Conservation (phyloP, 306 rosid species). For the Lathyrus oleraceus region DNA sequence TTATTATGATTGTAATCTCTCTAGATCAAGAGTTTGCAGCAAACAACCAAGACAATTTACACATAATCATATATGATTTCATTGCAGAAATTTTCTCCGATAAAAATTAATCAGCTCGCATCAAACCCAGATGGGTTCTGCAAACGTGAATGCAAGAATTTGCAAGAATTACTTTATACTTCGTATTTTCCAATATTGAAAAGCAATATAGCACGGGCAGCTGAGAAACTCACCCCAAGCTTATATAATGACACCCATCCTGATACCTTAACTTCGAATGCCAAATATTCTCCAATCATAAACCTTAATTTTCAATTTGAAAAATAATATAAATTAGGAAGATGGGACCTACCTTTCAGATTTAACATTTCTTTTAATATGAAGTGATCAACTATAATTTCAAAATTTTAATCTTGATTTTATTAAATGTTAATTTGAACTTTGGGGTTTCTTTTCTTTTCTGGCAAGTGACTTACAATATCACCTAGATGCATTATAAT, state of each 20-base stretch:
- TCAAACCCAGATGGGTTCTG: slow-evolving; percentile 1
- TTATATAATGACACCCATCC: not conserved
- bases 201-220: not conserved
- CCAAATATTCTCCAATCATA: slow-evolving; percentile 23
- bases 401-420: slow-evolving; percentile 9
- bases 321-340: not conserved
- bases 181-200: not conserved
- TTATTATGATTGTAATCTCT: slow-evolving; percentile 10
- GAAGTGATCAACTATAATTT: not conserved
- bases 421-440: slow-evolving; percentile 3
- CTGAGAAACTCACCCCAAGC: slow-evolving; percentile 16
- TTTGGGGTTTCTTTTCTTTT: slow-evolving; percentile 6
- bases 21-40: not conserved
- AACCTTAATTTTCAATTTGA: not conserved
- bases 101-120: not conserved
- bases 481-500: slow-evolving; percentile 12
- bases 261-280: slow-evolving; percentile 23
- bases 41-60: slow-evolving; percentile 18
- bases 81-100: not conserved
- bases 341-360: slow-evolving; percentile 11
- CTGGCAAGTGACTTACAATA: not conserved
- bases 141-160: slow-evolving; percentile 8
- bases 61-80: not conserved
- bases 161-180: not conserved
- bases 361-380: not conserved